Evolutionary conservation across 2,329 filamentous ascomycete species (phyloP).

Genomic region (Botrytis paeoniae): DNA sequence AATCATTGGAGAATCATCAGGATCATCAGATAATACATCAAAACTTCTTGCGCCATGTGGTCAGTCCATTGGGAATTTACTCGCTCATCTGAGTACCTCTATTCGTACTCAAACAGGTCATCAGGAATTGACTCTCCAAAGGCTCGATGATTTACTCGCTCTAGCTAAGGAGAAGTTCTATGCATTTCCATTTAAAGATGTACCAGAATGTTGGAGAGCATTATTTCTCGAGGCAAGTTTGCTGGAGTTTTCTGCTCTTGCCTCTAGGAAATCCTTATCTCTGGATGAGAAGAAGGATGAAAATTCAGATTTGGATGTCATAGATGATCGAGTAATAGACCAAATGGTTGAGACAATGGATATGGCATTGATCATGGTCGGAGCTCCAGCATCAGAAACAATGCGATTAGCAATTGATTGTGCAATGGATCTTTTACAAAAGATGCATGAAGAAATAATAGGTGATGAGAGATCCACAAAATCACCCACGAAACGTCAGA

Average conservation of each 20-base stretch:
- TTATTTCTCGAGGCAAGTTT: constrained; percentile 71
- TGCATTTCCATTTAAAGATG: constrained; percentile 62
- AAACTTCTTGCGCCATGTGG: constrained; percentile 22
- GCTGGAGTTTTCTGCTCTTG: constrained; percentile 50
- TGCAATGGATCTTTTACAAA: constrained; percentile 67
- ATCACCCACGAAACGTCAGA: constrained; percentile 29
- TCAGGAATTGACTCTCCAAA: constrained; percentile 28
- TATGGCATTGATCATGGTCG: constrained; percentile 38
- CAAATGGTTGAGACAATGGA: constrained; percentile 36
- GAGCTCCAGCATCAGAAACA: constrained; percentile 20
- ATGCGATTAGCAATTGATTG: constrained; percentile 44
- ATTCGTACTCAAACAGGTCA: constrained; percentile 21
- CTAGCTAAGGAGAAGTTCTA: constrained; percentile 67
- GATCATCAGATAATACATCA: background rate
- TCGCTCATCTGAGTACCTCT: constrained; percentile 21
- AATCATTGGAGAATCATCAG: background rate
- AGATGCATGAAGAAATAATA: constrained; percentile 18
- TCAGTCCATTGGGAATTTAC: constrained; percentile 24
- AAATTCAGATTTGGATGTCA: background rate
- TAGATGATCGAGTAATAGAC: constrained; percentile 24
- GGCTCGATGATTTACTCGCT: constrained; percentile 55
- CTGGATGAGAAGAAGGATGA: background rate
- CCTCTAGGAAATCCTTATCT: constrained; percentile 31
- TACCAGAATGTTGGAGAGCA: constrained; percentile 66
- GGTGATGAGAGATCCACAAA: background rate